Percentiles rank a stretch among this genome's conserved stretches.
phyloP scores from a whole-genome alignment of 176 grass and related monocot species.

The Ensete glaucum region DNA sequence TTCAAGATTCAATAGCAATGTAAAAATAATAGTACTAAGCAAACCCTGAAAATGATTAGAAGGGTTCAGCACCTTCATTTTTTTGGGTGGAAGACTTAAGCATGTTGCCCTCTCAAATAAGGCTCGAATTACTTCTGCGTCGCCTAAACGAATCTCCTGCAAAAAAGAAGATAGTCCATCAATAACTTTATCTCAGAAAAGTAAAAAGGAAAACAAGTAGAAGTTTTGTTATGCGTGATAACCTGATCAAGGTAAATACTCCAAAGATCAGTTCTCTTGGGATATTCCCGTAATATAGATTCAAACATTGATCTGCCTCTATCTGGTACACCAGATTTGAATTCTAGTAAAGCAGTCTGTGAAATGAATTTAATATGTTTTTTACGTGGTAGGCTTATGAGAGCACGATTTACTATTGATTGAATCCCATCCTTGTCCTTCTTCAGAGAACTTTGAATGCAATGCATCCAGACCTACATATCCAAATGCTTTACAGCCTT shows the following conservation, averaged over 20 bases:
- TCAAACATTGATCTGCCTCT: conserved; percentile 92
- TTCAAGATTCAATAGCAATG: neutral
- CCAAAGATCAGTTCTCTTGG: conserved; percentile 92
- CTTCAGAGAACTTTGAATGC: conserved; percentile 52
- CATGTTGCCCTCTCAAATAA: conserved; percentile 77
- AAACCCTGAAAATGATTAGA: neutral
- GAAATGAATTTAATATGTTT: conserved; percentile 82
- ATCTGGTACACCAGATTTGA: conserved; percentile 65
- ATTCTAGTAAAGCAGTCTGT: conserved; percentile 78
- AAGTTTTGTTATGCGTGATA: conserved; percentile 18
- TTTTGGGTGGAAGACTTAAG: conserved; percentile 88
- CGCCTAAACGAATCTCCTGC: conserved; percentile 72
- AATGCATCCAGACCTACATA: conserved; percentile 72
- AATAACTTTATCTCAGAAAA: conserved; percentile 13
- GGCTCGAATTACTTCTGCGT: conserved; percentile 50
- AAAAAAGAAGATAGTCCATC: conserved; percentile 13
- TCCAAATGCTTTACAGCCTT: conserved; percentile 1
- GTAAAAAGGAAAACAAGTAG: neutral
- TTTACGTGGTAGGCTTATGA: conserved; percentile 67
- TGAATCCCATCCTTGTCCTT: conserved; percentile 58
- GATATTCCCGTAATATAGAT: conserved; percentile 72
- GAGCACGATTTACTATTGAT: conserved; percentile 56
- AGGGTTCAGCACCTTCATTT: conserved; percentile 63
- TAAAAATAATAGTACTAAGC: neutral
- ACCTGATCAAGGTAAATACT: conserved; percentile 97